Evolutionary conservation across 139 green algal species (phyloP), one percentile per base, ranked within the genome.

Genomic region (Picochlorum sp.): DNA sequence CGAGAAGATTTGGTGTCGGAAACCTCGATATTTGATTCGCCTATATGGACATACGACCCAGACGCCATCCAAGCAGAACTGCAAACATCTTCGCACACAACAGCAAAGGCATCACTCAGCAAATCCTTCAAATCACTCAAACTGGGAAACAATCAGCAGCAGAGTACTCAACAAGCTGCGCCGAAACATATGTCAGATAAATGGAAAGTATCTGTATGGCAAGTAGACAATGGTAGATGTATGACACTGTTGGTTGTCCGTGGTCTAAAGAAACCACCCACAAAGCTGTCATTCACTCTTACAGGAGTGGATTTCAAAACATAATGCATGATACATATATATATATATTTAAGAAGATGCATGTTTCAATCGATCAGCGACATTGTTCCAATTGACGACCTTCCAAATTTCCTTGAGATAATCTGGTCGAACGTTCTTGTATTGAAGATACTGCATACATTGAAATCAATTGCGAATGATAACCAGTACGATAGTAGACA

Each of bases 371-470:
- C 87, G 80, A 20, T 80, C 62, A 20, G 62, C 83, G 28, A 93
- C 88, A 61, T 97, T 84, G 57, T 88, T 87, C 92, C 92, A 98
- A 81, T 98, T 98, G 28, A 98, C 82, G 7, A 98, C 74, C 57
- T 90, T 84, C 92, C 92, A 98, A 61, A 98, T 86, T 54, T 95
- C 88, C 70, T 95, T 96, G 6, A 98, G 75, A 77, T 98, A 98
- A 65, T 97, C 87, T 1, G 92, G 88, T 18, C 89, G 78, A 45
- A 93, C 86, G 60, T 98, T 98, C 77, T 96, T 96, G 85, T 98
- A 98, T 54, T 96, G 79, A 23, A 75, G 59, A 61, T 66, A 76
- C 23, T 41, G 34, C 28, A 30, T 6, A 30, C 28, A 30, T 30
- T 28, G 24, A 28, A 28, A 30, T 30, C 24, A 30, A 30, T 30